These are phyloP conservation scores for Phytopythium cucurbitacearum DNA, from an alignment of 352 stramenopile genomes.

Conservation along the genomic window DNA sequence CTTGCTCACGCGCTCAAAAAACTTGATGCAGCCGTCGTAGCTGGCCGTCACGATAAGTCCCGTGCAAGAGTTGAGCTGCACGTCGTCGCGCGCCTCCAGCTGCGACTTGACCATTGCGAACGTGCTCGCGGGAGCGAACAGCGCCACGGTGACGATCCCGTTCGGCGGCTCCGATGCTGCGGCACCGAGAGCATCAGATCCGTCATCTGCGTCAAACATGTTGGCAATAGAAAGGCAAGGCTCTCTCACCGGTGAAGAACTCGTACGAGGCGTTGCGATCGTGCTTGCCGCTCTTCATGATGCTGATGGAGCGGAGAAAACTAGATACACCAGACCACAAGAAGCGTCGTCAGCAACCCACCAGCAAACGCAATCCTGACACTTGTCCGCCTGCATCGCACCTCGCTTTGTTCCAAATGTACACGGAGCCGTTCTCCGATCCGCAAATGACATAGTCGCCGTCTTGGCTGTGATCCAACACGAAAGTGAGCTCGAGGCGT, in stretches of 20 bases:
- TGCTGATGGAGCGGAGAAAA: conserved; percentile 42
- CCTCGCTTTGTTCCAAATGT: conserved; percentile 84
- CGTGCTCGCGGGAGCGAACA: conserved; percentile 78
- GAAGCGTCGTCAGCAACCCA: background rate
- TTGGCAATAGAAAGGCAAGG: background rate
- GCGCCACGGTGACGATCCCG: conserved; percentile 73
- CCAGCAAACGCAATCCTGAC: background rate
- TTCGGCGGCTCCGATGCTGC: conserved; percentile 60
- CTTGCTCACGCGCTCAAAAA: conserved; percentile 55
- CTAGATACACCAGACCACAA: conserved; percentile 11
- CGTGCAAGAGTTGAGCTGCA: conserved; percentile 65
- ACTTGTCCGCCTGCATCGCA: conserved; percentile 8
- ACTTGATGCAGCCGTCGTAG: conserved; percentile 85
- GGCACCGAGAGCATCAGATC: background rate
- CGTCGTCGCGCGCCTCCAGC: conserved; percentile 52
- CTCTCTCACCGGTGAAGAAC: conserved; percentile 62
- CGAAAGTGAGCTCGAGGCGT: background rate
- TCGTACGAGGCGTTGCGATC: conserved; percentile 81
- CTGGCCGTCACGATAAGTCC: conserved; percentile 78
- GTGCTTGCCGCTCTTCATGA: conserved; percentile 68
- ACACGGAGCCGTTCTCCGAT: conserved; percentile 81
- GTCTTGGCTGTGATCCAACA: conserved; percentile 44
- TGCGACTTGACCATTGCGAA: conserved; percentile 80
- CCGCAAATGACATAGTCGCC: conserved; percentile 85
- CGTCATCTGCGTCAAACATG: too few relatives aligned